phyloP scores from a whole-genome alignment of 2,329 filamentous ascomycete species.

The Colletotrichum eremochloae region DNA sequence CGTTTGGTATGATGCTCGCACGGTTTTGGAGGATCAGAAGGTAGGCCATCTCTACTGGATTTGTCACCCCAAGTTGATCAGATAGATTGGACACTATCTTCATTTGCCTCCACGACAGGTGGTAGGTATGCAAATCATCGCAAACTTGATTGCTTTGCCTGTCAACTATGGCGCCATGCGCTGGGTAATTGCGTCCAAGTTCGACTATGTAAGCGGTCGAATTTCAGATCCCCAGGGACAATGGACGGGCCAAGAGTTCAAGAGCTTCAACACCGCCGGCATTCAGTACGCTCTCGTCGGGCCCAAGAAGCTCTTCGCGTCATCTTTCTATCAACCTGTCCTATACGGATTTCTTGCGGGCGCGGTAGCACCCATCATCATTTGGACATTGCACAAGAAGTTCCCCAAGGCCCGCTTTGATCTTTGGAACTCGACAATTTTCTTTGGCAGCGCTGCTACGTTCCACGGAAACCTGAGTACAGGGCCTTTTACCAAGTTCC shows the following conservation, averaged over 20 bases:
- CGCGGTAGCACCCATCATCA: conserved; percentile 57
- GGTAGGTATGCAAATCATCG: conserved; percentile 60
- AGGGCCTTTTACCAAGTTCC: conserved; percentile 68
- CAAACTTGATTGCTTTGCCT: conserved; percentile 49
- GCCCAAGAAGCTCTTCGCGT: conserved; percentile 57
- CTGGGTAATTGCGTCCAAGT: conserved; percentile 70
- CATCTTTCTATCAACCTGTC: conserved; percentile 61
- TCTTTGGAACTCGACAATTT: conserved; percentile 73
- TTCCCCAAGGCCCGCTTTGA: conserved; percentile 68
- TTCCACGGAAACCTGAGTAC: conserved; percentile 75
- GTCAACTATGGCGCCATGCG: conserved; percentile 72
- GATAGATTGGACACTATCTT: conserved; percentile 74
- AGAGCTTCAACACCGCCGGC: conserved; percentile 65
- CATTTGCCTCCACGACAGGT: conserved; percentile 70
- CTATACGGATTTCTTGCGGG: conserved; percentile 68
- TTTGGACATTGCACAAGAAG: conserved; percentile 64
- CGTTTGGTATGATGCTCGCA: conserved; percentile 71
- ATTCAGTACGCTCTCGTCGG: conserved; percentile 72
- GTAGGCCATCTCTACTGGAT: background rate
- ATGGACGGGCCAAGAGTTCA: conserved; percentile 70
- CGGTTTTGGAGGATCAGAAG: conserved; percentile 67
- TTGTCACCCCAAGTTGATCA: background rate
- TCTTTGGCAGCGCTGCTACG: conserved; percentile 66
- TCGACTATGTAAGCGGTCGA: conserved; percentile 65
- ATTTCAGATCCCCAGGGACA: conserved; percentile 68